Base-by-base conservation (phyloP, 768 basidiomycete species). In the Phlebiopsis flavidoalba region DNA sequence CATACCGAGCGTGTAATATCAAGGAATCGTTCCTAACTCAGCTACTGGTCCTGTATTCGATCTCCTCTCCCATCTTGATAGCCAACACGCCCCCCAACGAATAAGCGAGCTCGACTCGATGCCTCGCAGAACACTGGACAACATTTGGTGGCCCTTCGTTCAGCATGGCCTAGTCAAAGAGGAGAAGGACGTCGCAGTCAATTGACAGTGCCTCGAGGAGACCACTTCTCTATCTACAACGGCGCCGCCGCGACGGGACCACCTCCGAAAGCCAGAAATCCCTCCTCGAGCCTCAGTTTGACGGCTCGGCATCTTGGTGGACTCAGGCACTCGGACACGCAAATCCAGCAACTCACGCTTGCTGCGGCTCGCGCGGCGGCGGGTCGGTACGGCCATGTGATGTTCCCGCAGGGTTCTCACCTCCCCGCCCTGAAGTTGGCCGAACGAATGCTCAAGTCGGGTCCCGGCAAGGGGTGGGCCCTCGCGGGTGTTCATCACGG, bases 291-390 rank as follows among this genome's bases (percentile, higher is more conserved):
- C 80, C 85, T 5, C 85, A 91, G 64, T 83, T 94, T 64, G 95
- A 98, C 68, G 88, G 91, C 4, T 97, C 95, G 0, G 96, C 95
- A 0, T 96, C 94, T 11, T 98, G 96, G 96, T 98, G 96, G 94
- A 98, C 95, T 0, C 96, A 98, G 73, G 83, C 89, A 0, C 74
- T 97, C 45, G 96, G 95, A 0, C 96, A 98, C 67, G 87, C 84
- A 0, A 75, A 89, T 65, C 83, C 91, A 0, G 75, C 84, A n/a
- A 0, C 79, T 97, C 14, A 87, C 91, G 0, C 78, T 95, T 47
- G 93, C 95, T 8, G 95, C 93, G 0, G 95, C 95, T 1, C 79
- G 82, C 36, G 94, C 95, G 6, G 94, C 95, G 6, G 88, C 93
- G 17, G 96, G 96, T 8, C 82, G 96, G 2, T 98, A 98, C 67